Conservation (phyloP, 2,329 filamentous ascomycete genomes). For the Aureobasidium mangrovei region DNA sequence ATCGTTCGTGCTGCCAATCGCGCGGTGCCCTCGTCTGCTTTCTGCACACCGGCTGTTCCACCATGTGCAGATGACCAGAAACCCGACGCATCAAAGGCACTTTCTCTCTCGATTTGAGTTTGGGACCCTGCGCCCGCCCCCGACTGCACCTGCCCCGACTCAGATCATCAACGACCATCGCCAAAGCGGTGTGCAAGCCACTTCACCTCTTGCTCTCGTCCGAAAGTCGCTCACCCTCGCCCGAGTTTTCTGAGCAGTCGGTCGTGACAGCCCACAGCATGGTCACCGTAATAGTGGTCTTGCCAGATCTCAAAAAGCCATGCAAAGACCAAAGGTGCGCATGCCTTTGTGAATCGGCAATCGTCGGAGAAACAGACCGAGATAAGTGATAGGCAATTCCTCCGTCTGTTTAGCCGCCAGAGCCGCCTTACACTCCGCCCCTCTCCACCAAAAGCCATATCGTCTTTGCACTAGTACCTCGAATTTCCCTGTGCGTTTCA, state of each 20-base stretch:
- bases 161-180: too few species aligned
- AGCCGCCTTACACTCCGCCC: slow-evolving; percentile 1
- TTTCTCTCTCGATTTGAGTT: background rate
- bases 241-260: too few species aligned
- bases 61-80: slow-evolving; percentile 4
- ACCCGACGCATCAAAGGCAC: too few species aligned
- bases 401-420: slow-evolving; percentile 8
- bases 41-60: background rate
- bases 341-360: background rate
- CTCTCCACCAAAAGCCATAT: slow-evolving; percentile 7
- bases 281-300: too few species aligned
- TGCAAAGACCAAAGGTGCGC: too few species aligned
- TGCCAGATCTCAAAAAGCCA: too few species aligned
- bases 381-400: slow-evolving; percentile 2
- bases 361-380: background rate
- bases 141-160: too few species aligned
- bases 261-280: too few species aligned
- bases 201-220: background rate
- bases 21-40: background rate
- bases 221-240: background rate
- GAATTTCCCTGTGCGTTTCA: slow-evolving; percentile 1
- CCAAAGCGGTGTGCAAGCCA: background rate
- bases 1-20: background rate
- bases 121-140: slow-evolving; percentile 2
- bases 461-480: background rate